Percentiles rank a stretch among this genome's conserved stretches.
Evolutionary conservation across 2,329 filamentous ascomycete species (phyloP).

Genomic region (Aureobasidium sp.): DNA sequence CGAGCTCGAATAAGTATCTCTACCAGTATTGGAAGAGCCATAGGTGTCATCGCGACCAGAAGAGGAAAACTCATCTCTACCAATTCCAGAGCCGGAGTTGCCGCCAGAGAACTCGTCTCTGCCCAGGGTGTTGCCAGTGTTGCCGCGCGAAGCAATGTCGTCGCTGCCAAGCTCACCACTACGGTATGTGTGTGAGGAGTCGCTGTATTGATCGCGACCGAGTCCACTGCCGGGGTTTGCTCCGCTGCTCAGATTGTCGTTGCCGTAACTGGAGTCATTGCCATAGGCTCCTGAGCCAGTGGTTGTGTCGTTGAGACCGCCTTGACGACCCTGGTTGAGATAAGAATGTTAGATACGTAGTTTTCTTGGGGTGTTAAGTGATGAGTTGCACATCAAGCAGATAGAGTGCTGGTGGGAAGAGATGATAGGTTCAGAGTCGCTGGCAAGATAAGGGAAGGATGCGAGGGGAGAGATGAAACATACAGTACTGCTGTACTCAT

Average conservation of each 20-base stretch:
- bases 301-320: neutral
- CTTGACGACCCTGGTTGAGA: neutral
- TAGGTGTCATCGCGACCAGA: slow-evolving; percentile 15
- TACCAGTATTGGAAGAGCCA: slow-evolving; percentile 19
- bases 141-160: neutral
- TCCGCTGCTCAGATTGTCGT: neutral
- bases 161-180: neutral
- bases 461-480: neutral
- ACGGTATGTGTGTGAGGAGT: neutral
- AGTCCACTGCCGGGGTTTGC: neutral
- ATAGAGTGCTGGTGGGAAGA: neutral
- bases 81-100: slow-evolving; percentile 14
- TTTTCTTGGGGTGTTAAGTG: neutral
- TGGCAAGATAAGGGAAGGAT: neutral
- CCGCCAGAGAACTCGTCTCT: slow-evolving; percentile 4
- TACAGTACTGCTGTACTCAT: slow-evolving; percentile 12
- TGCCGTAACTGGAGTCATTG: neutral
- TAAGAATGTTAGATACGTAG: neutral
- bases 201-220: neutral
- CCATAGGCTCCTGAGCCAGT: neutral
- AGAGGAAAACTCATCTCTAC: slow-evolving; percentile 10
- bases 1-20: slow-evolving; percentile 16
- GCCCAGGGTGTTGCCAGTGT: neutral
- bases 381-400: neutral
- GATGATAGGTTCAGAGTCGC: neutral